Base-by-base conservation (phyloP, 1,284 basidiomycete species). In the Puccinia polysora region DNA sequence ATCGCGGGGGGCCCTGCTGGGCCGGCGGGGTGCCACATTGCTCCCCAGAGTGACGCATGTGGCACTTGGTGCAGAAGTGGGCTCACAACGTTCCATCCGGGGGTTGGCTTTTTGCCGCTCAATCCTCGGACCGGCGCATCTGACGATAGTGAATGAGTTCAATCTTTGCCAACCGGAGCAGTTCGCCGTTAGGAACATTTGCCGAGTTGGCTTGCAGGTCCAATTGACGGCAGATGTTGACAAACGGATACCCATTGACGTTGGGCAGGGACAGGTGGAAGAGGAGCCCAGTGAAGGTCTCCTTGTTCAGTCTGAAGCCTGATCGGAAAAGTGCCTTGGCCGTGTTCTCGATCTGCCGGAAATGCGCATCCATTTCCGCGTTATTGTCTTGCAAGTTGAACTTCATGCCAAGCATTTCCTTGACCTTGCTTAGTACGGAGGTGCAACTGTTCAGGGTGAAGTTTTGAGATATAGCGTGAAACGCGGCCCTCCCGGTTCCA, bases 231-330 rank as follows among this genome's bases (percentile, higher is more conserved):
- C 23, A n/a, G 1, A 62, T 25, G 15, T 62, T 62, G 10, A 47
- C 43, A 32, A 62, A 49, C 5, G 59, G 59, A 30, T 28, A 20
- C 25, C 3, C 5, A n/a, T 62, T 43, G 1, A 62, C 4, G 14
- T 62, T 62, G 3, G 59, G 59, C 10, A 62, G 25, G 0, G 43
- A 47, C 18, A 62, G 59, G 43, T 62, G 59, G 15, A 62, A 49
- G 4, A 47, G 4, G 2, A 34, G 1, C 4, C 53, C 53, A 34
- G 34, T 56, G 53, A 56, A 56, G 2, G 53, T 32, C 34, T 56
- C 53, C 18, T 56, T 30, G 5, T 25, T 56, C 23, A 56, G 53
- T 14, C 8, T 30, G 28, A 56, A 56, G 15, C 53, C 53, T 2
- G 12, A 56, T 18, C 53, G 7, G 32, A 56, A 56, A 6, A 56